Base-by-base conservation (phyloP, 257 asterid genomes). In the Scutellaria baicalensis region DNA sequence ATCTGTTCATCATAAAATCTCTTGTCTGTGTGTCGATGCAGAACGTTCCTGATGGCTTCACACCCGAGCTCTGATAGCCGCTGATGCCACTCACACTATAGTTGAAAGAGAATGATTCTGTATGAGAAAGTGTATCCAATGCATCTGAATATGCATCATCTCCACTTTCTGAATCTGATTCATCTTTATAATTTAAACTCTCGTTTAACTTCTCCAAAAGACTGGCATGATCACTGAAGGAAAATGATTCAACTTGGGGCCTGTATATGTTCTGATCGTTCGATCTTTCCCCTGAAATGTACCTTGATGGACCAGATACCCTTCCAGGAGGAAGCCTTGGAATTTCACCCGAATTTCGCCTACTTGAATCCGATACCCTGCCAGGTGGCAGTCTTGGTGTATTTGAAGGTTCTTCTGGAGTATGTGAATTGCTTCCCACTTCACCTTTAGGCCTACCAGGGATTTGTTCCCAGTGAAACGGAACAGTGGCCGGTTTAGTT, bases 1-100 rank as follows among this genome's bases (percentile, higher is more conserved):
- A 94, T 68, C 99, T 81, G 47, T 73, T 79, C 93, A 94, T 84
- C 97, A 94, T 91, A 57, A 94, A 85, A 58, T 88, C 97, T 65
- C 83, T 74, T 14, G 97, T 88, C 58, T 86, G 91, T 20, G 72
- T 63, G 45, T 94, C 97, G 9, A 83, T 48, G 12, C 81, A 74
- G 52, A 84, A 87, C 7, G 81, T 79, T 59, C 87, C 94, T 0
- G 97, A 80, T 14, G 89, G 83, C 75, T 84, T 83, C 73, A 38
- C 63, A 6, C 80, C 85, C 3, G 86, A 78, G 55, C 82, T 78
- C 48, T 82, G 84, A 59, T 42, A 72, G 35, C 89, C 90, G 42
- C 96, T 88, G 51, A 89, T 69, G 31, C 97, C 96, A 76, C 95
- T 86, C 49, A 80, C 70, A 61, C 96, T 89, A 75, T 79, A 84